Base-by-base conservation (phyloP, 1,284 basidiomycete species). In the Meripilus lineatus region DNA sequence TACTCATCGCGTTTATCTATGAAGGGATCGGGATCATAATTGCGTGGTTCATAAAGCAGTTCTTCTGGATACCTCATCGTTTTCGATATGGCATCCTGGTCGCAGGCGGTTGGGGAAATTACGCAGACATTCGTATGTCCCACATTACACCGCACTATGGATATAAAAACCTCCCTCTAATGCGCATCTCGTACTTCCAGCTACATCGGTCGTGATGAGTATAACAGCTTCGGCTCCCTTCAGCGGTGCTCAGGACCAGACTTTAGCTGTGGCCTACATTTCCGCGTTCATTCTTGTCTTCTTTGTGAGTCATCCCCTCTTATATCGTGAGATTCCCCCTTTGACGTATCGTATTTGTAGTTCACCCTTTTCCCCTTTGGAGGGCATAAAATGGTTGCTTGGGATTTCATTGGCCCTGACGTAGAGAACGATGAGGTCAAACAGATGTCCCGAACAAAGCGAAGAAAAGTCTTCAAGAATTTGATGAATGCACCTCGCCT, bases 51-150 rank as follows among this genome's bases (percentile, higher is more conserved):
- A 67, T 82, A 33, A 73, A 75, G 39, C 76, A 80, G 53, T 55
- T 88, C 35, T 88, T 86, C 55, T 89, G 83, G 77, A 84, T 90
- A 1, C 88, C 89, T 0, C 75, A 81, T 50, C 75, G 85, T 28
- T 91, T 91, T 55, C 70, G 83, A 37, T 74, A 75, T 49, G 82
- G 79, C 0, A 77, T 91, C 33, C 55, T 86, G 0, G 72, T 75
- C 1, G 81, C 82, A 0, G 85, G 81, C 23, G 74, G 70, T 5
- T 86, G 75, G 74, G 71, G 67, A 2, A 88, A 87, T 52, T 71
- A 72, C 38, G 82, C 77, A 5, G 84, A 80, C 66, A 68, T 87
- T 55, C 71, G 84, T 88, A 55, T 61, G 84, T 74, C n/a, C 13
- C 7, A n/a, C 45, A 4, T 43, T 8, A 26, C 13, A 8, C 2